These are phyloP conservation scores for Hypoxylon perforatum DNA, from an alignment of 495 filamentous ascomycete genomes.

Conservation along the genomic window DNA sequence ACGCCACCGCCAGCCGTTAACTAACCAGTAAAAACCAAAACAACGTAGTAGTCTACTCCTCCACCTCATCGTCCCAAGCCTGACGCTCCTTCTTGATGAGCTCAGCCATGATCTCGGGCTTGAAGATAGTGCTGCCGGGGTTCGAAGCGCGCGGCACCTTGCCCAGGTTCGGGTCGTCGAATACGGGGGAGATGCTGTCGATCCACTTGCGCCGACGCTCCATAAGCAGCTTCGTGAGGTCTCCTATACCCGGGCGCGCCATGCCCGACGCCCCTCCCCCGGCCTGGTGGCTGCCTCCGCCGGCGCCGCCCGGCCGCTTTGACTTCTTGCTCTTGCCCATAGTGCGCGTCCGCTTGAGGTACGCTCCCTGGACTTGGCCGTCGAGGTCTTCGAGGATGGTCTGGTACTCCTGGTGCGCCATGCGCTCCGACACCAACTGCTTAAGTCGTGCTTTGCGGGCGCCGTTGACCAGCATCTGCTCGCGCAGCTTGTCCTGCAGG, in stretches of 20 bases:
- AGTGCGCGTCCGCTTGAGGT: slow-evolving; percentile 94
- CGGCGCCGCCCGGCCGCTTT: slow-evolving; percentile 76
- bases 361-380: slow-evolving; percentile 92
- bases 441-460: slow-evolving; percentile 86
- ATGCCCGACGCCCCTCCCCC: slow-evolving; percentile 62
- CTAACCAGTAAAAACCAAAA: not conserved
- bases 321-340: slow-evolving; percentile 88
- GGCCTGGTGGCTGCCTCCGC: slow-evolving; percentile 62
- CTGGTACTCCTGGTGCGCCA: slow-evolving; percentile 94
- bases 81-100: slow-evolving; percentile 76
- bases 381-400: slow-evolving; percentile 98
- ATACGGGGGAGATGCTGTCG: slow-evolving; percentile 85
- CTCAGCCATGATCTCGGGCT: slow-evolving; percentile 60
- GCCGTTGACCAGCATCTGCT: slow-evolving; percentile 85
- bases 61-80: slow-evolving; percentile 78
- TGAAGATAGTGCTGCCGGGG: slow-evolving; percentile 70
- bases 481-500: slow-evolving; percentile 82
- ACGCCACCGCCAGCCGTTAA: not conserved
- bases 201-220: slow-evolving; percentile 87
- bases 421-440: slow-evolving; percentile 86
- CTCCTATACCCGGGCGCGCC: slow-evolving; percentile 86
- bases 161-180: slow-evolving; percentile 71
- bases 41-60: slow-evolving; percentile 54
- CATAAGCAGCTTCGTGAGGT: slow-evolving; percentile 89
- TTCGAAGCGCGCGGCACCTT: slow-evolving; percentile 59